Evolutionary conservation across 805 yeast genomes (phyloP).

Genomic region (Wickerhamiella spandovensis): DNA sequence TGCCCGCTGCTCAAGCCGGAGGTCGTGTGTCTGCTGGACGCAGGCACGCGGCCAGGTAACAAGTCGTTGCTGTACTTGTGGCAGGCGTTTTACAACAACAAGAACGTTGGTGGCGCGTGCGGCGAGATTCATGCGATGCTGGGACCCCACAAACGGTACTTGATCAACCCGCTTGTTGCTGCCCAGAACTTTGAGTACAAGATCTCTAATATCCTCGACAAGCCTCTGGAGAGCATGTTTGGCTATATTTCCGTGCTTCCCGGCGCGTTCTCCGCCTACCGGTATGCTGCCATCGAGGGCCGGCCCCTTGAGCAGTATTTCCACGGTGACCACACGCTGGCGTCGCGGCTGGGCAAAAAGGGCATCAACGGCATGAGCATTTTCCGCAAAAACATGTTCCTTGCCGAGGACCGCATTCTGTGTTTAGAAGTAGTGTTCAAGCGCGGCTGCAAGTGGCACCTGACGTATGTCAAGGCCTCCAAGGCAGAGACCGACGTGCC

Average conservation of each 20-base stretch:
- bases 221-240: conserved; percentile 51
- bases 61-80: conserved; percentile 45
- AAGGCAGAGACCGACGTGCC: conserved; percentile 62
- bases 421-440: conserved; percentile 55
- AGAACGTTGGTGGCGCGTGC: conserved; percentile 55
- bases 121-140: conserved; percentile 56
- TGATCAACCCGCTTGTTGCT: conserved; percentile 49
- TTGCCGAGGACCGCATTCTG: conserved; percentile 56
- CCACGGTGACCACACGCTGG: conserved; percentile 48
- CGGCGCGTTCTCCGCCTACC: conserved; percentile 56
- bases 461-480: conserved; percentile 48
- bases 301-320: conserved; percentile 55
- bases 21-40: conserved; percentile 44
- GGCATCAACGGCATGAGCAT: conserved; percentile 49
- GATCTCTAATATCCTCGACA: conserved; percentile 52
- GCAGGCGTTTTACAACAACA: conserved; percentile 48
- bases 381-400: conserved; percentile 54
- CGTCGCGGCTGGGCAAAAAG: conserved; percentile 32
- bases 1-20: conserved; percentile 45
- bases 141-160: conserved; percentile 28
- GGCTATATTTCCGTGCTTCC: conserved; percentile 56
- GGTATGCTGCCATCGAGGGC: conserved; percentile 46
- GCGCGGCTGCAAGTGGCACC: conserved; percentile 43
- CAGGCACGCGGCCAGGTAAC: conserved; percentile 51
- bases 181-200: conserved; percentile 57